These are phyloP conservation scores for Cairneyella variabilis DNA, from an alignment of 495 filamentous ascomycete genomes.

Conservation along the genomic window DNA sequence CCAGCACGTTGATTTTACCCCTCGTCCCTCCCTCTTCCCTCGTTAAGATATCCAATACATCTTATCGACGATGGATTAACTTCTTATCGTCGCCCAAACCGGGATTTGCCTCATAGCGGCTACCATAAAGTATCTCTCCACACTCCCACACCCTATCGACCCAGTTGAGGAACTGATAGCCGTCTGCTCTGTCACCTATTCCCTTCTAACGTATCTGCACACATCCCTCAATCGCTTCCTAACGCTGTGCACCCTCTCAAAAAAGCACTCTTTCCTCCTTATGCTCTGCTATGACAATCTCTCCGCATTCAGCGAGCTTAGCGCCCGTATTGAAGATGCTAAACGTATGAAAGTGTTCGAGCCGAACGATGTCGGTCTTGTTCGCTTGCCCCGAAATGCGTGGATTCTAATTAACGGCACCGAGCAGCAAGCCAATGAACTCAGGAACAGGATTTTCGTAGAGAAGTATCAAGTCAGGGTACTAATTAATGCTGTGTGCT, in stretches of 20 bases:
- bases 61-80: no score
- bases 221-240: neutral
- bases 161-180: conserved; percentile 12
- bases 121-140: conserved; percentile 18
- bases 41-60: no score
- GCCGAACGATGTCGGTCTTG: conserved; percentile 13
- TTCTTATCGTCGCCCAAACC: no score
- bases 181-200: conserved; percentile 4
- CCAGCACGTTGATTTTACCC: no score
- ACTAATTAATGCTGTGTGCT: conserved; percentile 13
- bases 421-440: neutral
- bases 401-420: conserved; percentile 3
- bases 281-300: conserved; percentile 11
- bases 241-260: neutral
- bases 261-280: conserved; percentile 1
- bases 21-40: no score
- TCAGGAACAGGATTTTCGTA: conserved; percentile 15
- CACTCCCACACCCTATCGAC: conserved; percentile 16
- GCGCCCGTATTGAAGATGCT: conserved; percentile 1
- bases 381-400: conserved; percentile 6
- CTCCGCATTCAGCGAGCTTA: neutral
- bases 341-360: conserved; percentile 6
- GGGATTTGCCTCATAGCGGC: no score
- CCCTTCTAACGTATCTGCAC: conserved; percentile 4
- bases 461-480: conserved; percentile 20